Percentiles rank a stretch among this genome's conserved stretches.
Conservation (phyloP, 192 early-diverging fungal species). For the Podila epicladia region DNA sequence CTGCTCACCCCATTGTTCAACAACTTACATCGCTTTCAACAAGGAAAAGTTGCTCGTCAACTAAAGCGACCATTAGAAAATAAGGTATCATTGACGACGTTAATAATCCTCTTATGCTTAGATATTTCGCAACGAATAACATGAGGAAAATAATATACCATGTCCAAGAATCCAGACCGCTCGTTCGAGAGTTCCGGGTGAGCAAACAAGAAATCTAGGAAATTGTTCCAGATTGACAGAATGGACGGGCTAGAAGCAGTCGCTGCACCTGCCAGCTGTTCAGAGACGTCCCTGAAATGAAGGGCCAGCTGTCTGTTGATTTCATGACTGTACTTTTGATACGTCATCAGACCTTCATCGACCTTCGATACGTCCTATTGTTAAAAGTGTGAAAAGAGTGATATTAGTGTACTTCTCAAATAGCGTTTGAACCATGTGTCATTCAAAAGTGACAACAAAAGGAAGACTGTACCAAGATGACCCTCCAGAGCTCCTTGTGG, state of each 20-base stretch:
- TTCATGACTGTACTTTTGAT: slow-evolving; percentile 33
- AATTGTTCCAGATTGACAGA: slow-evolving; percentile 37
- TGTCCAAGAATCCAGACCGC: slow-evolving; percentile 21
- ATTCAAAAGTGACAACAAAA: no score
- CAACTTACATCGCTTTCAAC: slow-evolving; percentile 42
- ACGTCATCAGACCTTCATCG: slow-evolving; percentile 26
- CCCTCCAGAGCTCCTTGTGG: slow-evolving; percentile 14
- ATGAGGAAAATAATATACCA: slow-evolving; percentile 2
- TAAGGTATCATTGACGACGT: not conserved
- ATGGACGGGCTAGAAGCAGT: not conserved
- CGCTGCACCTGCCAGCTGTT: slow-evolving; percentile 3
- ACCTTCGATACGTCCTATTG: slow-evolving; percentile 21
- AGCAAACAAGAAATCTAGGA: slow-evolving; percentile 36
- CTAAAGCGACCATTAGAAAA: not conserved
- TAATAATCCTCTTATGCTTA: not conserved
- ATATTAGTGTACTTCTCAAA: no score
- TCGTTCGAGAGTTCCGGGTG: slow-evolving; percentile 19
- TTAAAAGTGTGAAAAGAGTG: no score
- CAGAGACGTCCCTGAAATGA: slow-evolving; percentile 22
- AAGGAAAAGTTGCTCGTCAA: slow-evolving; percentile 19
- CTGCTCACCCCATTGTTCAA: not conserved
- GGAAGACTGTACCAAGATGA: slow-evolving; percentile 16
- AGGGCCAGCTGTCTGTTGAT: slow-evolving; percentile 34
- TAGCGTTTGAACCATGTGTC: no score
- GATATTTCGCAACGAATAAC: no score